Conservation (phyloP, 2,329 filamentous ascomycete genomes). For the Aureobasidium musti region DNA sequence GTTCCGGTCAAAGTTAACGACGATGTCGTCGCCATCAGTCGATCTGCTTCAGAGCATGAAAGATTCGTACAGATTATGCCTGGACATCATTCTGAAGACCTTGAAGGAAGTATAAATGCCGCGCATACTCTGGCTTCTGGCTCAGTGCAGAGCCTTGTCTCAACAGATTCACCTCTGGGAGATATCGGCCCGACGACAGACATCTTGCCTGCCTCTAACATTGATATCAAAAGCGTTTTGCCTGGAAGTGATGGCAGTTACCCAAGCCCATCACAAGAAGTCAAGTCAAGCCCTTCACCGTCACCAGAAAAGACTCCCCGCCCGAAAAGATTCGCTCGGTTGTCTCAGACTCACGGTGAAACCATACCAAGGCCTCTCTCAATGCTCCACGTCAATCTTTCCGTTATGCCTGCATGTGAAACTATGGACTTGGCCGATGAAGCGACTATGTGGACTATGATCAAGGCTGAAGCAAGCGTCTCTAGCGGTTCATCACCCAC, state of each 20-base stretch:
- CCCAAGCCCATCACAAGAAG: constrained; percentile 5
- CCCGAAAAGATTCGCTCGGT: not conserved
- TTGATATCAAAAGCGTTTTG: not conserved
- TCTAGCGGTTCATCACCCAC: not conserved
- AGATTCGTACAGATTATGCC: not conserved
- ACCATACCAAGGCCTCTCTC: not conserved
- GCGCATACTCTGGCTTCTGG: not conserved
- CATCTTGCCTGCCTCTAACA: not conserved
- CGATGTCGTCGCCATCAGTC: not conserved
- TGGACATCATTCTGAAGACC: not conserved
- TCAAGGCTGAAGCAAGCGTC: constrained; percentile 23
- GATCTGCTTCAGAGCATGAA: constrained; percentile 10
- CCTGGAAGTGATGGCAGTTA: constrained; percentile 12
- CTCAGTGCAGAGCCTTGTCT: not conserved
- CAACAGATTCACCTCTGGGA: not conserved
- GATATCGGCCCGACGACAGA: not conserved
- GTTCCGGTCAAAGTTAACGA: constrained; percentile 28
- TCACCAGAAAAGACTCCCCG: constrained; percentile 26
- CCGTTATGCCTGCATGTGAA: constrained; percentile 5
- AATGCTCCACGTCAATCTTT: constrained; percentile 12
- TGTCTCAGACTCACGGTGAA: not conserved
- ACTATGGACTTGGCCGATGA: constrained; percentile 21
- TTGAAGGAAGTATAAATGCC: not conserved
- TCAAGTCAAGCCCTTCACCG: constrained; percentile 3
- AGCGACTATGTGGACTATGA: constrained; percentile 16